These are phyloP conservation scores for Trichoderma simmonsii DNA, from an alignment of 2,329 filamentous ascomycete genomes.

Conservation along the genomic window DNA sequence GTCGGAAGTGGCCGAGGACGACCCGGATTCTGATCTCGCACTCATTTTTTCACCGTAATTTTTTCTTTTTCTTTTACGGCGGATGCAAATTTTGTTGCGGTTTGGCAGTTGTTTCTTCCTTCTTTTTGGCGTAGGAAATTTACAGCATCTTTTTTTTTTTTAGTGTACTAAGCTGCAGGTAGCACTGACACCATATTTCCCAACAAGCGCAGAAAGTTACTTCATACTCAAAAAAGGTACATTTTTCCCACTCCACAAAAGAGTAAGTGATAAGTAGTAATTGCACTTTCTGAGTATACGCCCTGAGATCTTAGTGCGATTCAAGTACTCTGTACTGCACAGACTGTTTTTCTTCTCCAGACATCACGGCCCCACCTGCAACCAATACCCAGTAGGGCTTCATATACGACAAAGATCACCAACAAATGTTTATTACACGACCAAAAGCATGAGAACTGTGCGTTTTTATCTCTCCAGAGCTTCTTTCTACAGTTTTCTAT, in stretches of 20 bases:
- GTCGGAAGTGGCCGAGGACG: constrained; percentile 2
- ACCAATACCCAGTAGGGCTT: not conserved
- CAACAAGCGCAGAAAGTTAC: not conserved
- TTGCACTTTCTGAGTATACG: not conserved
- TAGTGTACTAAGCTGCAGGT: not conserved
- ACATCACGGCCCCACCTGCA: not conserved
- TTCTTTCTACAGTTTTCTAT: not conserved
- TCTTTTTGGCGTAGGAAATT: not conserved
- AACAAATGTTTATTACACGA: not conserved
- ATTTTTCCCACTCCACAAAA: not conserved
- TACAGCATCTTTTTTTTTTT: not conserved
- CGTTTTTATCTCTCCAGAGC: fast-evolving
- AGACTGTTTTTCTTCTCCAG: not conserved
- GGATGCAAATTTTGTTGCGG: not conserved
- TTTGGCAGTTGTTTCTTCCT: not conserved
- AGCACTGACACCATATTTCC: not conserved
- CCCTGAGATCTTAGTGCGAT: not conserved
- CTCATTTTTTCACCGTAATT: constrained; percentile 5
- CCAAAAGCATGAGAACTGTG: not conserved
- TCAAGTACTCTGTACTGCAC: not conserved
- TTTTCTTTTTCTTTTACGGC: not conserved
- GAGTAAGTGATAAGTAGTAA: not conserved
- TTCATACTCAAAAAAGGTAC: not conserved
- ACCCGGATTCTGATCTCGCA: not conserved
- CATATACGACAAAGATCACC: not conserved